Percentiles rank a stretch among this genome's conserved stretches.
These are phyloP conservation scores for Trichoderma sp. DNA, from an alignment of 2,329 filamentous ascomycete genomes.

Conservation along the genomic window DNA sequence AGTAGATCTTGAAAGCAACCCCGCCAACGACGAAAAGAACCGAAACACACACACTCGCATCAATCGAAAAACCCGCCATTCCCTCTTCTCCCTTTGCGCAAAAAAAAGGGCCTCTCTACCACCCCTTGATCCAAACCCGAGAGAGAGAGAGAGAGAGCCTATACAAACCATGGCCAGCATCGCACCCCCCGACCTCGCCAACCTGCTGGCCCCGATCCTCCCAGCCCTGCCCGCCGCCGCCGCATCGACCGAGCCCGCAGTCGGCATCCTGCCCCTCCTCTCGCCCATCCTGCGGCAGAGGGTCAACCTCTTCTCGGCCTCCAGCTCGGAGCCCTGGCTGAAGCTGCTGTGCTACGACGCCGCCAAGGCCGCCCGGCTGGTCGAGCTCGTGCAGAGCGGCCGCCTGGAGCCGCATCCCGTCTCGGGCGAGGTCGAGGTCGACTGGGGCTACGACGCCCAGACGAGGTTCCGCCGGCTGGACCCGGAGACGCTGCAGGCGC, in stretches of 20 bases:
- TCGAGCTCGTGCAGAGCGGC: conserved; percentile 63
- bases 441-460: conserved; percentile 66
- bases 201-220: conserved; percentile 58
- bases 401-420: conserved; percentile 77
- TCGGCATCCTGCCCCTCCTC: conserved; percentile 60
- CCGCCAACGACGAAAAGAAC: not conserved
- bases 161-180: conserved; percentile 35
- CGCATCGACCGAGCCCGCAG: conserved; percentile 59
- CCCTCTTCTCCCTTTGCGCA: not conserved
- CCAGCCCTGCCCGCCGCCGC: conserved; percentile 62
- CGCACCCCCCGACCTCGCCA: conserved; percentile 49
- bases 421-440: conserved; percentile 77
- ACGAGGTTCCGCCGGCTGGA: conserved; percentile 70
- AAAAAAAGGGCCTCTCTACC: conserved; percentile 9
- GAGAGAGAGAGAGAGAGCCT: not conserved
- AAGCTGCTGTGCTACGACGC: conserved; percentile 70
- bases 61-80: not conserved
- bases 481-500: conserved; percentile 71
- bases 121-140: not conserved
- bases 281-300: conserved; percentile 68
- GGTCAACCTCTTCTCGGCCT: conserved; percentile 64
- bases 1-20: not conserved
- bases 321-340: conserved; percentile 69
- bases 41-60: not conserved
- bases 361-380: conserved; percentile 58